Conservation (phyloP, 2,329 filamentous ascomycete genomes). For the Basipetospora chlamydospora region DNA sequence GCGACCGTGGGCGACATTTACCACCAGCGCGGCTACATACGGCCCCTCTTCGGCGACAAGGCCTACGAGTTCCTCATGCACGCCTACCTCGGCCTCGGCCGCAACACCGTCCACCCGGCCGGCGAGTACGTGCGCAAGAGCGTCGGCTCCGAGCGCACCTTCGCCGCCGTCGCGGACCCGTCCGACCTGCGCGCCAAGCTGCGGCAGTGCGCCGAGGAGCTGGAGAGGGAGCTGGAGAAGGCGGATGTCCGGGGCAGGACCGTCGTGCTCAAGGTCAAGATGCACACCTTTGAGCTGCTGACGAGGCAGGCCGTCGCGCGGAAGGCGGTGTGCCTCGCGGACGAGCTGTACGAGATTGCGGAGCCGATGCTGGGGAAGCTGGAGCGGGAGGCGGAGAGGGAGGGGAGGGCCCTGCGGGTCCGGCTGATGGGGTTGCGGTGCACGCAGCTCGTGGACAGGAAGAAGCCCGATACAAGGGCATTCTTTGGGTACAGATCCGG, state of each 20-base stretch:
- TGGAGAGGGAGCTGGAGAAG: conserved; percentile 70
- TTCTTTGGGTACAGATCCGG: conserved; percentile 54
- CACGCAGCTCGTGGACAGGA: conserved; percentile 75
- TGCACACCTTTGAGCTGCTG: conserved; percentile 85
- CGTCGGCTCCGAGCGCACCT: conserved; percentile 87
- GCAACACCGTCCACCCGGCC: conserved; percentile 71
- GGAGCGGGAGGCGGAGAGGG: conserved; percentile 34
- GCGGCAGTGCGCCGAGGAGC: conserved; percentile 63
- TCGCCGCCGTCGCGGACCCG: conserved; percentile 61
- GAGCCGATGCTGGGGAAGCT: conserved; percentile 74
- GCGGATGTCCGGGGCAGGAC: conserved; percentile 84
- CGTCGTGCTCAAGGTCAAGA: conserved; percentile 78
- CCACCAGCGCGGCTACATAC: conserved; percentile 54
- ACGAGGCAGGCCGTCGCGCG: conserved; percentile 68
- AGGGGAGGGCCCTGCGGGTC: background rate
- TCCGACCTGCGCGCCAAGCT: conserved; percentile 61
- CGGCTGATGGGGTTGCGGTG: conserved; percentile 72
- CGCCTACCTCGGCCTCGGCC: conserved; percentile 72
- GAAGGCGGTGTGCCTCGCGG: conserved; percentile 54
- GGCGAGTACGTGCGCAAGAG: conserved; percentile 88
- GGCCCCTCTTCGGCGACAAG: conserved; percentile 79
- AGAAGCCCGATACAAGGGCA: conserved; percentile 58
- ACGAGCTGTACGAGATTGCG: conserved; percentile 71
- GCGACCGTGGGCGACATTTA: conserved; percentile 85
- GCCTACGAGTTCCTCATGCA: conserved; percentile 74